Evolutionary conservation across 345 rosid species (phyloP).

Genomic region (Salix exigua): DNA sequence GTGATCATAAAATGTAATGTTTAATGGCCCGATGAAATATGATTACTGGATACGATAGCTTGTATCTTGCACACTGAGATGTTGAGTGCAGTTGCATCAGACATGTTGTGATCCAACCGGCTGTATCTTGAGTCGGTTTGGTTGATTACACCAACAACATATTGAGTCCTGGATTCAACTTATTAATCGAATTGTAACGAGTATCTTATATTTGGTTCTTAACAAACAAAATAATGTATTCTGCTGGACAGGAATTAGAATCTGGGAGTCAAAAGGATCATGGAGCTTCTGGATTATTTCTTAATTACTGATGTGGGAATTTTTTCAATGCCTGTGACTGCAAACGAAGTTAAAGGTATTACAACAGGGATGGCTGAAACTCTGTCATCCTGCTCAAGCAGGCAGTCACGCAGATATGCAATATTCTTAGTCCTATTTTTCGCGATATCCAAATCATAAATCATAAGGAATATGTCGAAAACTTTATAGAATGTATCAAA

Average conservation of each 20-base stretch:
- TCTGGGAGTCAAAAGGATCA: not conserved
- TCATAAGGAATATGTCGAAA: not conserved
- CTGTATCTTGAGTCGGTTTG: not conserved
- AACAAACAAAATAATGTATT: not conserved
- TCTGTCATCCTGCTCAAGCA: not conserved
- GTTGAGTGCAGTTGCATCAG: not conserved
- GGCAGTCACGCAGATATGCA: no score
- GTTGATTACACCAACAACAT: not conserved
- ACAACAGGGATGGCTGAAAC: not conserved
- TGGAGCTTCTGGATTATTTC: not conserved
- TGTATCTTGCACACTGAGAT: not conserved
- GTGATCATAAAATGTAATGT: not conserved
- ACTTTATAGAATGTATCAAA: no score
- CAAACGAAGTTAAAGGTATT: not conserved
- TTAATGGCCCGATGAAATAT: no score
- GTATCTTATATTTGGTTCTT: not conserved
- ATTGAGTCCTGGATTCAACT: no score
- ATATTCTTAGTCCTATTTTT: not conserved
- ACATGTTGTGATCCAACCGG: not conserved
- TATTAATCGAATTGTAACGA: not conserved
- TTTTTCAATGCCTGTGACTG: not conserved
- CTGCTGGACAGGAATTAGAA: not conserved
- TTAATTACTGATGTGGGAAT: not conserved
- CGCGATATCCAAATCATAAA: not conserved
- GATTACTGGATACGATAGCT: not conserved